phyloP scores from a whole-genome alignment of 768 basidiomycete species.

The Tulasnella sp. region DNA sequence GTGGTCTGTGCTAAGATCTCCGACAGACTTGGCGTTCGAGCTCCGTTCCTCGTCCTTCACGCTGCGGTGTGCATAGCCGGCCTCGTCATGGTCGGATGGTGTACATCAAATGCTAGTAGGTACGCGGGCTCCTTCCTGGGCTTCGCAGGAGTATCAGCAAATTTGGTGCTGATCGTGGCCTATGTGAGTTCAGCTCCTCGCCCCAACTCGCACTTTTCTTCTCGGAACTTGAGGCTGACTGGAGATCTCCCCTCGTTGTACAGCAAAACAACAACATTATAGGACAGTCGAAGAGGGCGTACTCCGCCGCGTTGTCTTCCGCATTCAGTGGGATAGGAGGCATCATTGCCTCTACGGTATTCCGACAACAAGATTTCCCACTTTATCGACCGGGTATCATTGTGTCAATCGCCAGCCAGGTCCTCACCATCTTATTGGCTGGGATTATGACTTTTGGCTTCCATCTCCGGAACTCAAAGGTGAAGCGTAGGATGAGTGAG shows the following conservation, averaged over 20 bases:
- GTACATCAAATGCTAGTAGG: background rate
- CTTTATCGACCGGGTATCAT: conserved; percentile 12
- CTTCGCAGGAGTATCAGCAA: conserved; percentile 10
- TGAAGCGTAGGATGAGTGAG: background rate
- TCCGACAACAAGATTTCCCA: conserved; percentile 13
- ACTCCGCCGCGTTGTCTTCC: conserved; percentile 2
- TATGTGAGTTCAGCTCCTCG: no score
- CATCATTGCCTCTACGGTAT: conserved; percentile 13
- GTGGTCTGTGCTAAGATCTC: conserved; percentile 11
- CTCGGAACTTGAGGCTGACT: no score
- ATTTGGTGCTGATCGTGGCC: no score
- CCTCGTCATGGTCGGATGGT: background rate
- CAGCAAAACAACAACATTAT: conserved; percentile 13
- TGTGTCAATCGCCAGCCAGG: background rate
- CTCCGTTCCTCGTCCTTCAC: conserved; percentile 9
- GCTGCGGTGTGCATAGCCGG: background rate
- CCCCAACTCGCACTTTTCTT: no score
- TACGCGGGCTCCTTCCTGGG: conserved; percentile 12
- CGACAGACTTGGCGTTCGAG: conserved; percentile 5
- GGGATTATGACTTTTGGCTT: background rate
- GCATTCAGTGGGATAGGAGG: conserved; percentile 10
- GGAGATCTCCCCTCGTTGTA: conserved; percentile 10
- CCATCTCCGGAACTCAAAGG: background rate
- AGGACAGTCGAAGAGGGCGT: conserved; percentile 15
- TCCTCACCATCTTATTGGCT: background rate